A percentile compares a stretch with the other conserved stretches of the same genome.
Conservation (phyloP, 2,329 filamentous ascomycete genomes). For the Diaporthe nobilis region DNA sequence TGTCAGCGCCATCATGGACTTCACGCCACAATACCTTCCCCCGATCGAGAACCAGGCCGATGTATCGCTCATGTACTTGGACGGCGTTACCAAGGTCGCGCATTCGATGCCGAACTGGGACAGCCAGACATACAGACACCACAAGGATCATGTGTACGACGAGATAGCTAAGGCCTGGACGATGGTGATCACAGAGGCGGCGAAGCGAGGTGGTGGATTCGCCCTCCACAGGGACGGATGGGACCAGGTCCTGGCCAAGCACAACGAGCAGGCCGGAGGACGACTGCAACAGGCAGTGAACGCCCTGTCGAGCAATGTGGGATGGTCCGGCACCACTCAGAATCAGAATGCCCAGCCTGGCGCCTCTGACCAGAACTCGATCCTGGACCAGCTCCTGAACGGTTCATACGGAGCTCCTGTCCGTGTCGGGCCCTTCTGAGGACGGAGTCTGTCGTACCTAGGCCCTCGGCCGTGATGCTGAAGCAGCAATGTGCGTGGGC, state of each 20-base stretch:
- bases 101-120: slow-evolving; percentile 94
- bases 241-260: slow-evolving; percentile 89
- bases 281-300: slow-evolving; percentile 85
- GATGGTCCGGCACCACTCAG: slow-evolving; percentile 76
- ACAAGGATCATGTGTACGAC: slow-evolving; percentile 96
- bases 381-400: slow-evolving; percentile 73
- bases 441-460: background rate
- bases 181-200: slow-evolving; percentile 89
- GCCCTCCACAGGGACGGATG: slow-evolving; percentile 90
- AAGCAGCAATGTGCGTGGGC: background rate
- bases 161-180: slow-evolving; percentile 96
- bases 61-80: slow-evolving; percentile 87
- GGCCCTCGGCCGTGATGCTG: background rate
- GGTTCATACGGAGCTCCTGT: slow-evolving; percentile 73
- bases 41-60: slow-evolving; percentile 89
- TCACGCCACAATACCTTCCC: slow-evolving; percentile 94
- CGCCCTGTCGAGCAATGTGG: slow-evolving; percentile 80
- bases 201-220: slow-evolving; percentile 92
- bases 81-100: slow-evolving; percentile 90
- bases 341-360: slow-evolving; percentile 44
- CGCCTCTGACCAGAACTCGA: slow-evolving; percentile 65
- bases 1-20: slow-evolving; percentile 91
- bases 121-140: slow-evolving; percentile 86
- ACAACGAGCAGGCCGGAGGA: slow-evolving; percentile 89
- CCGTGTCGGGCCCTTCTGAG: slow-evolving; percentile 73